A percentile compares a stretch with the other conserved stretches of the same genome.
Evolutionary conservation across 495 filamentous ascomycete species (phyloP).

Genomic region (Penicillium dipodomyicola): DNA sequence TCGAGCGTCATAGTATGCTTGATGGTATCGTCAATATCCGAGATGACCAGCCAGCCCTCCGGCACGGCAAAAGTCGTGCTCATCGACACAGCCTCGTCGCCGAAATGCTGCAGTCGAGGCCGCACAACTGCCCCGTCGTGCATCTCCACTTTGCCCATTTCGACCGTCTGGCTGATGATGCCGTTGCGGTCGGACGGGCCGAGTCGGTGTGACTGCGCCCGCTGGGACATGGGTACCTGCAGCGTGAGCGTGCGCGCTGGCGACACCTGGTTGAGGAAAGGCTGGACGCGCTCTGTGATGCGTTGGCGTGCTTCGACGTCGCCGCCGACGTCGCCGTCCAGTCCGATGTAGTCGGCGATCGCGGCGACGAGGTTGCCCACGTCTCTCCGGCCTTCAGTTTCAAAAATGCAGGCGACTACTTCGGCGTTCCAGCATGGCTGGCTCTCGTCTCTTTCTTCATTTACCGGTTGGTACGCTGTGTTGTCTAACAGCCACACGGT

Average conservation of each 20-base stretch:
- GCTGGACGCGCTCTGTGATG: slow-evolving; percentile 67
- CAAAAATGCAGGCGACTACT: slow-evolving; percentile 77
- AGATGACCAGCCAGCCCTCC: slow-evolving; percentile 84
- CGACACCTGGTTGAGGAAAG: slow-evolving; percentile 74
- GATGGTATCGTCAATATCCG: slow-evolving; percentile 95
- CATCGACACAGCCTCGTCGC: slow-evolving; percentile 50
- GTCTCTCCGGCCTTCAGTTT: slow-evolving; percentile 61
- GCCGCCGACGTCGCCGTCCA: slow-evolving; percentile 59
- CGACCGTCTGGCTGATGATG: slow-evolving; percentile 60
- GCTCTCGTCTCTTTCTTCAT: slow-evolving; percentile 25
- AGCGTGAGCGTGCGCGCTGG: slow-evolving; percentile 63
- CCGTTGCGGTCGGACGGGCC: slow-evolving; percentile 70
- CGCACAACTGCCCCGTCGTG: slow-evolving; percentile 30
- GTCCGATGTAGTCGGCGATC: slow-evolving; percentile 67
- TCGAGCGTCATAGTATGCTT: slow-evolving; percentile 82
- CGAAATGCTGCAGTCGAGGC: slow-evolving; percentile 38
- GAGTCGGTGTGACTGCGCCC: slow-evolving; percentile 49
- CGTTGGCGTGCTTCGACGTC: slow-evolving; percentile 57
- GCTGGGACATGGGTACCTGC: slow-evolving; percentile 46
- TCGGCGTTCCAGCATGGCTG: slow-evolving; percentile 68
- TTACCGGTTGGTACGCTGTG: slow-evolving; percentile 64
- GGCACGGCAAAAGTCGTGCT: slow-evolving; percentile 70
- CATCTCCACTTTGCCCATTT: slow-evolving; percentile 32
- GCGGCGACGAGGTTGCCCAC: slow-evolving; percentile 64
- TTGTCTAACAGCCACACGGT: slow-evolving; percentile 90